phyloP scores from a whole-genome alignment of 108 stramenopile species.

The Cyclotella choctawhatcheeana region DNA sequence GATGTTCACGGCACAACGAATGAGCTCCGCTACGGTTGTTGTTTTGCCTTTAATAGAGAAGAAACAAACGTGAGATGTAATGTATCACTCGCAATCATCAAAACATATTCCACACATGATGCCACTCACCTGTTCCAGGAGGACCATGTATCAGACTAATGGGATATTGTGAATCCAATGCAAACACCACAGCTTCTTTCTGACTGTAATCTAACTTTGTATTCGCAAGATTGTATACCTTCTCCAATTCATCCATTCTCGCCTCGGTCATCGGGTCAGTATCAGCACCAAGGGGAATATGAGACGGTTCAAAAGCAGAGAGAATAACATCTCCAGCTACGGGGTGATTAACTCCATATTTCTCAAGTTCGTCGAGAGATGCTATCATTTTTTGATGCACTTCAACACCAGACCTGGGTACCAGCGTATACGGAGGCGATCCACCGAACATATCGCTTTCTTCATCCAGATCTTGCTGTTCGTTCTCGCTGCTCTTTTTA shows the following conservation, averaged over 20 bases:
- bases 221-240: conserved; percentile 34
- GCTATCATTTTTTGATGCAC: conserved; percentile 74
- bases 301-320: conserved; percentile 59
- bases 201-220: conserved; percentile 75
- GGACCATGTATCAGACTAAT: conserved; percentile 87
- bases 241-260: conserved; percentile 32
- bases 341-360: conserved; percentile 65
- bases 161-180: conserved; percentile 56
- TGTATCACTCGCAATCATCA: no score
- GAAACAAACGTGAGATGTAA: no score
- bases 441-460: conserved; percentile 46
- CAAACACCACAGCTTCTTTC: conserved; percentile 76
- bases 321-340: conserved; percentile 69
- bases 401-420: conserved; percentile 76
- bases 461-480: conserved; percentile 44
- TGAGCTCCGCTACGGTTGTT: conserved; percentile 88
- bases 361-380: conserved; percentile 70
- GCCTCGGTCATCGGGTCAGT: conserved; percentile 6
- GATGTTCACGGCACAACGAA: conserved; percentile 80
- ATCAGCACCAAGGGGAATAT: conserved; percentile 7
- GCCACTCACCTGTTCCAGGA: conserved; percentile 71
- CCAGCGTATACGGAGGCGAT: conserved; percentile 61
- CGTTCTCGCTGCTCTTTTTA: no score
- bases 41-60: conserved; percentile 69
- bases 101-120: no score